Evolutionary conservation across 495 filamentous ascomycete species (phyloP), one percentile per base, ranked within the genome.

Genomic region (Podospora sp.): DNA sequence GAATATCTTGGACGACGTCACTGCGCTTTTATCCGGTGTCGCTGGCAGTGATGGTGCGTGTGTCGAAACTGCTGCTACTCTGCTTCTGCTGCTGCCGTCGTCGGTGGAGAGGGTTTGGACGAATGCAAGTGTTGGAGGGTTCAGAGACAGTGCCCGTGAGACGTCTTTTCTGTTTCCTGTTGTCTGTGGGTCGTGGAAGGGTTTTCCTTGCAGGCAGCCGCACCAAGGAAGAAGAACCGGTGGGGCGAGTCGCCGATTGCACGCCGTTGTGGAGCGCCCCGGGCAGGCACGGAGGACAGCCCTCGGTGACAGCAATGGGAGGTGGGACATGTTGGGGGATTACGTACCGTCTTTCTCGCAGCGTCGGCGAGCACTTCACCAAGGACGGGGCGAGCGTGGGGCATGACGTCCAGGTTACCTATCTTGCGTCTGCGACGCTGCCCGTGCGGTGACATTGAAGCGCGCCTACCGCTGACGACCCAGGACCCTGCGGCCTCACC

Each of bases 271-370:
- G 33, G 33, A 46, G 40, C 40, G 11, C 40, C 14, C 40, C 16
- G 29, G 29, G 29, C 3, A 33, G 29, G n/a, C n/a, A n/a, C n/a
- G n/a, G 29, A 33, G 4, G 12, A 18, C 5, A 6, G 40, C 40
- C 40, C 11, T 46, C 40, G n/a, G 52, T 55, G 25, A 12, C 7
- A 55, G 21, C 29, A 33, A 22, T 7, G 9, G 21, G 9, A 11
- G 7, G 52, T 55, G 52, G 52, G 52, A 55, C 24, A 26, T 22
- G 14, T 55, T 55, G 52, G 25, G 52, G 25, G 52, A 55, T 55
- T 55, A 55, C 52, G 52, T 55, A 55, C 20, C 21, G 8, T 55
- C 24, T 55, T 55, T 7, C 52, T 26, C 7, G 9, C 40, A 2
- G 11, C 40, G 11, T 14, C 40, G 40, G 12, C 40, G 40, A 2